A percentile compares a stretch with the other conserved stretches of the same genome.
These are phyloP conservation scores for Talaromyces borbonicus DNA, from an alignment of 495 filamentous ascomycete species.

Conservation along the genomic window DNA sequence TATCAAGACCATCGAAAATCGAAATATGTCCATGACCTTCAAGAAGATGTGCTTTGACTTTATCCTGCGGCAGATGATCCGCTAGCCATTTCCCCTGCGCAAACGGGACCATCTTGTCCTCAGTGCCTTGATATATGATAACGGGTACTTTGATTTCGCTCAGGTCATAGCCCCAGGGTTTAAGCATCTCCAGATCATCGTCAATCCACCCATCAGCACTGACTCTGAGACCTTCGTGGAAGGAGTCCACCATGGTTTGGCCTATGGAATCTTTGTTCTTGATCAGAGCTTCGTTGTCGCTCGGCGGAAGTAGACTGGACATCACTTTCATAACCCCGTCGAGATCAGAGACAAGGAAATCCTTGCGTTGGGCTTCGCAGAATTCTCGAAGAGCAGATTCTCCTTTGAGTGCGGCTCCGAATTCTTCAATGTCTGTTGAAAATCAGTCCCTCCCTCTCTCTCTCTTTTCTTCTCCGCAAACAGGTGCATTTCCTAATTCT, in stretches of 20 bases:
- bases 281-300: background rate
- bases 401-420: background rate
- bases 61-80: conserved; percentile 6
- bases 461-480: too few relatives aligned
- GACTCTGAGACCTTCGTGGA: background rate
- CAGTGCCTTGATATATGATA: background rate
- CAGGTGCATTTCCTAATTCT: too few relatives aligned
- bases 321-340: background rate
- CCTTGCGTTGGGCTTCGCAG: background rate
- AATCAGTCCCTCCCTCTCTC: too few relatives aligned
- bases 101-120: conserved; percentile 3
- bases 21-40: conserved; percentile 2
- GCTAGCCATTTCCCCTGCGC: conserved; percentile 2
- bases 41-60: conserved; percentile 2
- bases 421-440: conserved; percentile 2
- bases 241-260: background rate
- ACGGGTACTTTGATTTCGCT: background rate
- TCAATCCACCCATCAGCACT: conserved; percentile 1
- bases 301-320: background rate
- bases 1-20: background rate
- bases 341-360: background rate
- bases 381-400: background rate
- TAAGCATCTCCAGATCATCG: background rate
- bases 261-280: background rate
- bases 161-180: background rate